These are phyloP conservation scores for Geosmithia putterillii DNA, from an alignment of 2,329 filamentous ascomycete species.

Conservation along the genomic window DNA sequence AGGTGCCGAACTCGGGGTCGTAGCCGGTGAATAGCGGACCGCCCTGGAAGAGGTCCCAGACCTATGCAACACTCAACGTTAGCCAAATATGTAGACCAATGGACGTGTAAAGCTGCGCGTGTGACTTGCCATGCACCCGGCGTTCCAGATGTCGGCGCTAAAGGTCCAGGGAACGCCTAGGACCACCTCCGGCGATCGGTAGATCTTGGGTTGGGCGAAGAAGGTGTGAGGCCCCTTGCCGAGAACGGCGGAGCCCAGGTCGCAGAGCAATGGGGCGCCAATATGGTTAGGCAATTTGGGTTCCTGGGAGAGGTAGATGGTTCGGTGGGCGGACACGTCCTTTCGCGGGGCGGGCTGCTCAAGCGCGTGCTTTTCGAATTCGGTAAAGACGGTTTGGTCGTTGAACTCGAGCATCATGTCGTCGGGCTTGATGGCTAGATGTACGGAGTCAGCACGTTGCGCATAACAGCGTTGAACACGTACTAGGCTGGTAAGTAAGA, in stretches of 20 bases:
- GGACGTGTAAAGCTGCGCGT: neutral
- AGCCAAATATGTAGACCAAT: too few species aligned
- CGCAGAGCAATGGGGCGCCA: slow-evolving; percentile 28
- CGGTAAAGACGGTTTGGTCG: slow-evolving; percentile 23
- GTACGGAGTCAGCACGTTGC: slow-evolving; percentile 16
- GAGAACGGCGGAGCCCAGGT: slow-evolving; percentile 32
- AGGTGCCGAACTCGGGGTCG: slow-evolving; percentile 22
- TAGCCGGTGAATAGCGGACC: slow-evolving; percentile 26
- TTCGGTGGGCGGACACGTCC: slow-evolving; percentile 20
- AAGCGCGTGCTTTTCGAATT: slow-evolving; percentile 26
- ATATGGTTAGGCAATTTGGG: slow-evolving; percentile 17
- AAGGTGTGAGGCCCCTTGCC: slow-evolving; percentile 20
- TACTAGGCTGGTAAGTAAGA: neutral
- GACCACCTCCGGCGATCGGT: slow-evolving; percentile 33
- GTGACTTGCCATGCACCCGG: slow-evolving; percentile 32
- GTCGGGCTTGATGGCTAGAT: slow-evolving; percentile 29
- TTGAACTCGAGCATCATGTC: slow-evolving; percentile 31
- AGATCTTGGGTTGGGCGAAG: slow-evolving; percentile 25
- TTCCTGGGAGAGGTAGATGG: slow-evolving; percentile 27
- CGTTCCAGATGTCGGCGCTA: slow-evolving; percentile 38
- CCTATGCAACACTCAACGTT: slow-evolving; percentile 9
- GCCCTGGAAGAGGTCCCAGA: slow-evolving; percentile 37
- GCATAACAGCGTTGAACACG: neutral
- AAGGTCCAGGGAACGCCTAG: slow-evolving; percentile 30
- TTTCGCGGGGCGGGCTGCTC: slow-evolving; percentile 27